A percentile compares a stretch with the other conserved stretches of the same genome.
Evolutionary conservation across 371 early-diverging fungal genomes (phyloP).

Genomic region (Mucor plumbeus): DNA sequence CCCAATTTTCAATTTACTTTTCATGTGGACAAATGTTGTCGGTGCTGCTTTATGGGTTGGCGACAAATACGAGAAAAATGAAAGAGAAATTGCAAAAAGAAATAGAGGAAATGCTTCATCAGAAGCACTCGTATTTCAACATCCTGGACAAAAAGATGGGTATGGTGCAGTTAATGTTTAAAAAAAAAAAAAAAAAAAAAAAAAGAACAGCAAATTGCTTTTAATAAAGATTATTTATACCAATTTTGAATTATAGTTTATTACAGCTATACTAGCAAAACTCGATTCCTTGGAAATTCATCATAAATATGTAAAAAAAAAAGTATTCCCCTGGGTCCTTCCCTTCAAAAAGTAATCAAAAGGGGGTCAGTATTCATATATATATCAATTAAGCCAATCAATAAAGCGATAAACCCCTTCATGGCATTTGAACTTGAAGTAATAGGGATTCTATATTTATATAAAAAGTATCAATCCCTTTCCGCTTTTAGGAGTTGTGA

Average conservation of each 20-base stretch:
- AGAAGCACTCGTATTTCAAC: conserved; percentile 10
- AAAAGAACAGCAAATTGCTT: not conserved
- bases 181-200: too few relatives aligned
- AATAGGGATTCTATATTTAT: conserved; percentile 1
- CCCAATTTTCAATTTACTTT: conserved; percentile 69
- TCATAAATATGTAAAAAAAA: not conserved
- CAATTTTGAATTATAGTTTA: not conserved
- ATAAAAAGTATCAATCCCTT: not conserved
- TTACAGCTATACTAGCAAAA: not conserved
- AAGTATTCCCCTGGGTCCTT: not conserved
- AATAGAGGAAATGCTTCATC: conserved; percentile 4
- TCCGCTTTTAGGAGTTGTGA: conserved; percentile 8
- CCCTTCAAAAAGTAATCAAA: not conserved
- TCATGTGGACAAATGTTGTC: conserved; percentile 80
- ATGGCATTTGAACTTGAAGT: not conserved
- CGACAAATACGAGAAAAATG: conserved; percentile 62
- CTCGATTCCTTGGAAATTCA: too few relatives aligned
- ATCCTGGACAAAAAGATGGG: conserved; percentile 17
- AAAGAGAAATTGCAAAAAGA: conserved; percentile 26
- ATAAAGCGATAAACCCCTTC: conserved; percentile 6
- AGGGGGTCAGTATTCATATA: not conserved
- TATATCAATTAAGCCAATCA: not conserved
- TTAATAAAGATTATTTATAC: conserved; percentile 9
- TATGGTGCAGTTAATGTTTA: conserved; percentile 19
- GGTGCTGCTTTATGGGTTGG: conserved; percentile 78